Evolutionary conservation across 2,329 filamentous ascomycete species (phyloP).

Genomic region (Fonsecaea pedrosoi): DNA sequence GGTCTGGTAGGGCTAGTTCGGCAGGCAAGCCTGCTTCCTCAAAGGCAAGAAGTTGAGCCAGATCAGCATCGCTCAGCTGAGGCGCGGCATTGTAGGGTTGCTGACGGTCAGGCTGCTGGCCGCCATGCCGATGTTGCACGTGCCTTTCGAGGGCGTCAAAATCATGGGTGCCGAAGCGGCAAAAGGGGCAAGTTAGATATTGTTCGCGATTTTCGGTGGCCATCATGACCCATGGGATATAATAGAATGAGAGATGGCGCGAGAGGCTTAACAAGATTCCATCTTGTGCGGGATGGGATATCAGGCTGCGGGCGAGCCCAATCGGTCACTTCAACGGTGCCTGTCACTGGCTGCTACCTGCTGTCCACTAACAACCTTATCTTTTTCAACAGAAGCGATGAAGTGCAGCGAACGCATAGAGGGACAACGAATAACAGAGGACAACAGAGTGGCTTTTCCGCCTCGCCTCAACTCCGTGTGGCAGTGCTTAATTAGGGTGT

Average conservation of each 20-base stretch:
- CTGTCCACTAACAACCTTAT: background rate
- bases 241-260: background rate
- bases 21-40: conserved; percentile 37
- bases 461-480: background rate
- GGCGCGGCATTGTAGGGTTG: conserved; percentile 1
- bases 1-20: conserved; percentile 34
- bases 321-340: conserved; percentile 3
- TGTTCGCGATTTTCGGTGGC: conserved; percentile 17
- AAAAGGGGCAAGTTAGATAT: conserved; percentile 32
- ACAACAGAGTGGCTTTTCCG: background rate
- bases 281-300: conserved; percentile 8
- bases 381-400: background rate
- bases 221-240: conserved; percentile 18
- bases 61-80: conserved; percentile 29
- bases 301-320: conserved; percentile 13
- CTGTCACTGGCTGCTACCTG: background rate
- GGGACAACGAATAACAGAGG: background rate
- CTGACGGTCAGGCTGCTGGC: conserved; percentile 6
- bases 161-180: conserved; percentile 26
- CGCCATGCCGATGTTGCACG: conserved; percentile 26
- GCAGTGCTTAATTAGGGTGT: conserved; percentile 1
- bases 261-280: conserved; percentile 5
- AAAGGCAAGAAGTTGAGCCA: conserved; percentile 38
- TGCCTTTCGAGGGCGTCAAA: conserved; percentile 31
- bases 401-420: background rate